phyloP scores from a whole-genome alignment of 164 flowering plant genomes.

The Magnolia kwangsiensis region DNA sequence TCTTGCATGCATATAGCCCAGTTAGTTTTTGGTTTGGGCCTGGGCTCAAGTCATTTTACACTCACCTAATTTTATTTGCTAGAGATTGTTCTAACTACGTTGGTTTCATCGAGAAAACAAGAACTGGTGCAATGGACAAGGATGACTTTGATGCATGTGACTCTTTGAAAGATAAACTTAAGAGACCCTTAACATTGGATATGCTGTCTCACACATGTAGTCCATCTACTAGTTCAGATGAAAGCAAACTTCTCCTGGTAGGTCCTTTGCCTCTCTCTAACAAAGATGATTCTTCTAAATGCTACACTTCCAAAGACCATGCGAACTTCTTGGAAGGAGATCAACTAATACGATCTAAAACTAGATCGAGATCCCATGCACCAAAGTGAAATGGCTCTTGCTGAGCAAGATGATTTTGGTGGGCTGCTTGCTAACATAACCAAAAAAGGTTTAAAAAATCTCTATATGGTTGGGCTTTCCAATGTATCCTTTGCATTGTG shows the following conservation, averaged over 20 bases:
- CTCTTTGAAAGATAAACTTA: too few relatives aligned
- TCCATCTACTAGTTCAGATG: too few relatives aligned
- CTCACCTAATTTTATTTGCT: background rate
- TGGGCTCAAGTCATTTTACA: too few relatives aligned
- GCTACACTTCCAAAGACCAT: slow-evolving; percentile 12
- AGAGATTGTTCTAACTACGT: slow-evolving; percentile 8
- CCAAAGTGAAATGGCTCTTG: slow-evolving; percentile 43
- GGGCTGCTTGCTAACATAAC: background rate
- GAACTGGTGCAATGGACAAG: slow-evolving; percentile 15
- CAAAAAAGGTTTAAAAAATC: slow-evolving; percentile 1
- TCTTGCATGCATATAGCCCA: too few relatives aligned
- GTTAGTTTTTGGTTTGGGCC: too few relatives aligned
- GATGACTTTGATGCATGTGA: background rate
- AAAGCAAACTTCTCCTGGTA: background rate
- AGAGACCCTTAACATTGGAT: too few relatives aligned
- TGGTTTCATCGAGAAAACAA: slow-evolving; percentile 22
- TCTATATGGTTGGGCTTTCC: background rate
- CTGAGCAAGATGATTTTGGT: slow-evolving; percentile 53
- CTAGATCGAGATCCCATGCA: slow-evolving; percentile 77
- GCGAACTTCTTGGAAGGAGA: slow-evolving; percentile 14
- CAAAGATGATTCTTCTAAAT: slow-evolving; percentile 11
- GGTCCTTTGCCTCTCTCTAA: slow-evolving; percentile 12
- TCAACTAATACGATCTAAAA: slow-evolving; percentile 60
- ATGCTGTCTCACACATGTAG: too few relatives aligned
- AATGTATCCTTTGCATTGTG: background rate